These are phyloP conservation scores for Petunia axillaris DNA, from an alignment of 257 asterid genomes.

Conservation along the genomic window DNA sequence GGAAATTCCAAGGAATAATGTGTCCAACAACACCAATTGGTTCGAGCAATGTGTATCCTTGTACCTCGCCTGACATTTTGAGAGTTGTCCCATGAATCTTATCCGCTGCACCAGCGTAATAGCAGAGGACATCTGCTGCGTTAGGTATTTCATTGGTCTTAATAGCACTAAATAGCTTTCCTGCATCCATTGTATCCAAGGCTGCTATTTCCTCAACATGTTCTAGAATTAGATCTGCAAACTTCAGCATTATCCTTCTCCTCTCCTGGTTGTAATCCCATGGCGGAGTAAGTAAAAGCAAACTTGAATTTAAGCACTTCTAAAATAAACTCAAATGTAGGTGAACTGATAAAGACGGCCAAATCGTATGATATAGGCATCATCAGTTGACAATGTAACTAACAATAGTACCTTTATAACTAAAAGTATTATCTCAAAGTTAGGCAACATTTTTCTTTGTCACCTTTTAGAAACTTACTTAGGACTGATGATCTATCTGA, in stretches of 20 bases:
- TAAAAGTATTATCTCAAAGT: no score
- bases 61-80: slow-evolving; percentile 37
- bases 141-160: slow-evolving; percentile 37
- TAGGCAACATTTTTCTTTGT: no score
- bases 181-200: slow-evolving; percentile 41
- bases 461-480: no score
- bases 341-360: no score
- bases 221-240: slow-evolving; percentile 34
- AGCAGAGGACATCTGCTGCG: slow-evolving; percentile 27
- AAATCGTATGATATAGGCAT: no score
- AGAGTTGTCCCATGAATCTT: slow-evolving; percentile 34
- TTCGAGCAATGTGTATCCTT: slow-evolving; percentile 42
- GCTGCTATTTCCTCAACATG: slow-evolving; percentile 35
- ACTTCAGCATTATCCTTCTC: slow-evolving; percentile 21
- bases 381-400: no score
- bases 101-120: slow-evolving; percentile 34
- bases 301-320: no score
- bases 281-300: no score
- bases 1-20: slow-evolving; percentile 47
- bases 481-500: no score
- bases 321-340: no score
- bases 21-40: slow-evolving; percentile 47
- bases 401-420: no score
- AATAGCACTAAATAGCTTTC: slow-evolving; percentile 30
- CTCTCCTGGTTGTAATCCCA: slow-evolving; percentile 31